Evolutionary conservation across 106 monocot species (phyloP), one percentile per base, ranked within the genome.

Genomic region (Hemerocallis citrina): DNA sequence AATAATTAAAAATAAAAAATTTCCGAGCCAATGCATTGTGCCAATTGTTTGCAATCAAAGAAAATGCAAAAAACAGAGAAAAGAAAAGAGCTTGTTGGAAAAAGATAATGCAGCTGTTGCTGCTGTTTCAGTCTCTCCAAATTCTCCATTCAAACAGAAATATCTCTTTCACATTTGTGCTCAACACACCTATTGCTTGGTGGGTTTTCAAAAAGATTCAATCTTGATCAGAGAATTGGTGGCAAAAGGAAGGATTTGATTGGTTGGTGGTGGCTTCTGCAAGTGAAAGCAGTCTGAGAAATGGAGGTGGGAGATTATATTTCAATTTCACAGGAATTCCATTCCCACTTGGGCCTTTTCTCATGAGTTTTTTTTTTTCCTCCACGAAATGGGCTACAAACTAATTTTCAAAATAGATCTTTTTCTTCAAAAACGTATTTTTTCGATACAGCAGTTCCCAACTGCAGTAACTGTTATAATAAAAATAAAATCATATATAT

Each of bases 281-380:
- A 11, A 54, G 59, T 5, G 34, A 43, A 0, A 57, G 65, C 15
- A 55, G 37, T 3, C 49, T 28, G 1, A 41, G n/a, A n/a, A n/a
- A 60, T 31, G 64, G 68, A 0, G 63, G 37, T 15, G 91, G 77
- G 48, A 84, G 78, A 62, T 92, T 92, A 54, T 92, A 88, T 38
- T 13, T 93, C 2, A 93, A 93, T 68, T 78, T 93, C 68, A 93
- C 92, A 30, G 88, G 92, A 21, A 88, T 93, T 63, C 88, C 88
- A 8, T 92, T 92, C 73, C 92, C 92, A 0, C 84, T 93, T 19
- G 92, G 88, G 1, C 92, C 92, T 3, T 93, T 93, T 73, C n/a
- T n/a, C n/a, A n/a, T n/a, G n/a, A n/a, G n/a, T n/a, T n/a, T n/a
- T n/a, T n/a, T n/a, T n/a, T n/a, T n/a, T n/a, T n/a, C n/a, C n/a